Evolutionary conservation across 129 eudicot genomes (phyloP).

Genomic region (Pittosporum tobira): DNA sequence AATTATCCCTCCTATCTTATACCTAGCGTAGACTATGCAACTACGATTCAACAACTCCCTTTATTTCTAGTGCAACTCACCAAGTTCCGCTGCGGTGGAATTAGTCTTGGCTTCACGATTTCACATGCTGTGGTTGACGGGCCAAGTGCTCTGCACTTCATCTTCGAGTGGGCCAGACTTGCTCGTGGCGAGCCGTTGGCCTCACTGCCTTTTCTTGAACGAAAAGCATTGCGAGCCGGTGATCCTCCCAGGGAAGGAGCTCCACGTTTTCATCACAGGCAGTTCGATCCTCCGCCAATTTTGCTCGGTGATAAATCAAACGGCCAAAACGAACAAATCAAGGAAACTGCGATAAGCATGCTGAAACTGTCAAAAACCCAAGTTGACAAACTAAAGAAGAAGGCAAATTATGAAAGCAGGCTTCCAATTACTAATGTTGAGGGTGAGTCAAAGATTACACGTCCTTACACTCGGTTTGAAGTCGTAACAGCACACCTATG

Average conservation of each 20-base stretch:
- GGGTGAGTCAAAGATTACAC: neutral
- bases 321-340: neutral
- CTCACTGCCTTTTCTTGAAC: neutral
- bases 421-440: neutral
- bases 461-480: constrained; percentile 43
- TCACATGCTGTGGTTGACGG: constrained; percentile 31
- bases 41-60: neutral
- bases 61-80: constrained; percentile 20
- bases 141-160: constrained; percentile 19
- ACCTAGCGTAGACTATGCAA: neutral
- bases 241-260: neutral
- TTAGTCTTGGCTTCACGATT: constrained; percentile 15
- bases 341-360: neutral
- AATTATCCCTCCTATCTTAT: neutral
- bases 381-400: neutral
- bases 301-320: neutral
- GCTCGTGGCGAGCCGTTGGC: constrained; percentile 22
- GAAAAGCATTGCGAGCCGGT: neutral
- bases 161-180: constrained; percentile 26
- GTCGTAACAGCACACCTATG: constrained; percentile 48
- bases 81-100: constrained; percentile 25
- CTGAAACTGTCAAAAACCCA: constrained; percentile 2
- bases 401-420: constrained; percentile 2
- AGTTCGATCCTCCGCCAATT: neutral
- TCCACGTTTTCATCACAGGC: neutral